Evolutionary conservation across 257 asterid genomes (phyloP).

Genomic region (Catharanthus roseus): DNA sequence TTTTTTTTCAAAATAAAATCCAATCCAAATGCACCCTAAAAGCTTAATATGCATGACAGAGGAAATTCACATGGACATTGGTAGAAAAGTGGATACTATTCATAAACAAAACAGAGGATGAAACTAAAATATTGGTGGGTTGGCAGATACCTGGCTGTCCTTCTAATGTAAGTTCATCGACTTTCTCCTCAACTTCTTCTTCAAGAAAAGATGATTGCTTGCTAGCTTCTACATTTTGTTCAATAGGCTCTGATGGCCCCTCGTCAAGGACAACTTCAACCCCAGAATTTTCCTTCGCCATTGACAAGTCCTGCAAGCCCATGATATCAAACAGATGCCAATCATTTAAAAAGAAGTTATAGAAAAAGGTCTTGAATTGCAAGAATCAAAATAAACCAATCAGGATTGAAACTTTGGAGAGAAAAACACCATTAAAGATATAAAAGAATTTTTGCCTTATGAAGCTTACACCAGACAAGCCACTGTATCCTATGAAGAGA

Average conservation of each 20-base stretch:
- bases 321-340: neutral
- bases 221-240: conserved; percentile 30
- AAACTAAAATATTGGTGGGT: neutral
- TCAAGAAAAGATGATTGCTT: conserved; percentile 25
- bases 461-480: no score
- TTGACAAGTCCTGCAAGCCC: conserved; percentile 11
- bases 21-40: no score
- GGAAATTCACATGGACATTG: neutral
- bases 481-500: neutral
- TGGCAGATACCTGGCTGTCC: conserved; percentile 48
- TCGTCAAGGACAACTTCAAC: conserved; percentile 20
- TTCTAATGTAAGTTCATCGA: conserved; percentile 43
- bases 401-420: neutral
- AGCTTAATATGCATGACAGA: neutral
- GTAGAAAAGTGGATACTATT: neutral
- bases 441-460: no score
- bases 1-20: no score
- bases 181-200: conserved; percentile 49
- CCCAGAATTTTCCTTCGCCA: conserved; percentile 20
- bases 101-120: neutral
- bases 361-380: no score
- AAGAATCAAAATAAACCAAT: neutral
- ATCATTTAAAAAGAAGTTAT: neutral
- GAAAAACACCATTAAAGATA: no score
- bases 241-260: conserved; percentile 31